These are phyloP conservation scores for Luvunga scandens DNA, from an alignment of 345 rosid genomes.

Conservation along the genomic window DNA sequence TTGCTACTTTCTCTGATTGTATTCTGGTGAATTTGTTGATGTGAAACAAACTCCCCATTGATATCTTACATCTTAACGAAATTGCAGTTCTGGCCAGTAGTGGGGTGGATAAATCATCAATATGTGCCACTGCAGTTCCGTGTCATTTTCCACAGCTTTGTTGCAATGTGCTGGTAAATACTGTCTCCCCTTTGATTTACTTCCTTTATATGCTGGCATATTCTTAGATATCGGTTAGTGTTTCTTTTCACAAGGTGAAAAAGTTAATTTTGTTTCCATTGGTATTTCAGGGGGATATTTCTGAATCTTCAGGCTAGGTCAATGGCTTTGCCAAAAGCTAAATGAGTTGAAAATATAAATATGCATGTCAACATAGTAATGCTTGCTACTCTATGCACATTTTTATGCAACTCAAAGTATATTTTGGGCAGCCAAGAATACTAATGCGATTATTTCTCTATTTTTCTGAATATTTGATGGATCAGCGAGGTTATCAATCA, in stretches of 20 bases:
- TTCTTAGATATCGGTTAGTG: background rate
- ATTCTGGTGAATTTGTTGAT: background rate
- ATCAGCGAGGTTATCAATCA: background rate
- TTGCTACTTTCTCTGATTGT: slow-evolving; percentile 3
- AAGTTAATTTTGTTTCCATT: background rate
- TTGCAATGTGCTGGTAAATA: slow-evolving; percentile 74
- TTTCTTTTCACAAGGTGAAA: background rate
- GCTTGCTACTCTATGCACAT: background rate
- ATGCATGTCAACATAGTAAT: background rate
- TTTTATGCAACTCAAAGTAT: background rate
- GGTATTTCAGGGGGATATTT: slow-evolving; percentile 80
- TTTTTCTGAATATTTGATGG: background rate
- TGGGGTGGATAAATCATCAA: slow-evolving; percentile 89
- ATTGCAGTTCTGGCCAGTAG: slow-evolving; percentile 85
- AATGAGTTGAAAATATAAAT: slow-evolving; percentile 11
- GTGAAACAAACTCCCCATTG: background rate
- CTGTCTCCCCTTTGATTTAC: background rate
- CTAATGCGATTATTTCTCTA: background rate
- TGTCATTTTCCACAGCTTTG: slow-evolving; percentile 68
- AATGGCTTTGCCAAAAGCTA: slow-evolving; percentile 51
- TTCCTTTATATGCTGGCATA: background rate
- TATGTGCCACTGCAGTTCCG: slow-evolving; percentile 80
- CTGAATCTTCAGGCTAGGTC: slow-evolving; percentile 72
- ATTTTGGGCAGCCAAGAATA: background rate
- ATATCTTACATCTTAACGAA: slow-evolving; percentile 2